Evolutionary conservation across 495 filamentous ascomycete species (phyloP).

Genomic region (Penicillium macrosclerotiorum): DNA sequence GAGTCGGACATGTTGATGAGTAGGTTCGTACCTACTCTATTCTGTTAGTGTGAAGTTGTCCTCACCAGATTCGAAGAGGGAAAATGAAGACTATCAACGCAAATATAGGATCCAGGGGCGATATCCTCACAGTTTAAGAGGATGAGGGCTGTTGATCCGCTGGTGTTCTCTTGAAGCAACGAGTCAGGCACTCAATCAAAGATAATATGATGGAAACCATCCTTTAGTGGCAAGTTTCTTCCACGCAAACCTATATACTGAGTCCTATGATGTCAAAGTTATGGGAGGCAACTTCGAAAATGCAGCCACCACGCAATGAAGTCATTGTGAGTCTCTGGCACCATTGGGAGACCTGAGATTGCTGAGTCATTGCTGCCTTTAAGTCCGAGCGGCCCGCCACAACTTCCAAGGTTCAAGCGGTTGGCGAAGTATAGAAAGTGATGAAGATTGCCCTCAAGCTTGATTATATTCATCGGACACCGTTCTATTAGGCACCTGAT

Average conservation of each 20-base stretch:
- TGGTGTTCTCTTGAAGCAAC: slow-evolving; percentile 3
- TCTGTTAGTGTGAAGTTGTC: too few relatives aligned
- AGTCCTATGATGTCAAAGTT: neutral
- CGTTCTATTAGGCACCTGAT: too few relatives aligned
- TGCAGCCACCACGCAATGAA: slow-evolving; percentile 11
- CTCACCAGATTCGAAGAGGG: too few relatives aligned
- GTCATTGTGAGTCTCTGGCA: slow-evolving; percentile 18
- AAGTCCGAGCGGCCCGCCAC: too few relatives aligned
- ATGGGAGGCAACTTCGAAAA: slow-evolving; percentile 1
- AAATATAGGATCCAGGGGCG: neutral
- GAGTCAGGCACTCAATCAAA: slow-evolving; percentile 7
- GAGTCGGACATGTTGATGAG: slow-evolving; percentile 14
- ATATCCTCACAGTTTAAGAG: neutral
- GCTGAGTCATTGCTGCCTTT: neutral
- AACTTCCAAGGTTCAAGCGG: neutral
- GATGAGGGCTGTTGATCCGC: neutral
- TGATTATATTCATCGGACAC: too few relatives aligned
- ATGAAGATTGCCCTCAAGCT: too few relatives aligned
- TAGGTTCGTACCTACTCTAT: too few relatives aligned
- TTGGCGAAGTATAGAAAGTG: too few relatives aligned
- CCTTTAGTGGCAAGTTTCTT: neutral
- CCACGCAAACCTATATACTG: neutral
- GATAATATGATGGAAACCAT: slow-evolving; percentile 11
- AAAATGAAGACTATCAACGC: too few relatives aligned
- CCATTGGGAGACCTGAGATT: neutral